A percentile compares a stretch with the other conserved stretches of the same genome.
phyloP scores from a whole-genome alignment of 139 green algal genomes.

The Auxenochlorella pyrenoidosa region DNA sequence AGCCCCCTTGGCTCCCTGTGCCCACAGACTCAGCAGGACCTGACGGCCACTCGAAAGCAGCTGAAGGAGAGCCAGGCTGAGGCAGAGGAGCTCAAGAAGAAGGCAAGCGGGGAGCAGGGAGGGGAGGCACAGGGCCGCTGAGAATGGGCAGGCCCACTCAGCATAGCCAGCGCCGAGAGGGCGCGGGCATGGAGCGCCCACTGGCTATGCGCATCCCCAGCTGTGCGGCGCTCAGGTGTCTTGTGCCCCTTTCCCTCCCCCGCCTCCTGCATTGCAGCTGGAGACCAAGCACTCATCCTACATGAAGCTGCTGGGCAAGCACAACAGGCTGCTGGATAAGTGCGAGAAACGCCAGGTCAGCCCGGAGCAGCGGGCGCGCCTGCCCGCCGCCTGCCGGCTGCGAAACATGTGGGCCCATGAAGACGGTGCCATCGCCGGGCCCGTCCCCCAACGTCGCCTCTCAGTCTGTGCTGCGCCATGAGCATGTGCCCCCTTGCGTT shows the following conservation, averaged over 20 bases:
- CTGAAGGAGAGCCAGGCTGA: neutral
- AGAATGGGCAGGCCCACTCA: too few species aligned
- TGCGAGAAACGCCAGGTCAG: neutral
- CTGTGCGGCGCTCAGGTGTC: neutral
- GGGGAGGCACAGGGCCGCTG: too few species aligned
- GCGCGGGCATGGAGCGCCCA: too few species aligned
- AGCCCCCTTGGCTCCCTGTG: too few species aligned
- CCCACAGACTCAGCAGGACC: neutral
- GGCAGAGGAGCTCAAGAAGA: neutral
- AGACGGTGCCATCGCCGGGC: neutral
- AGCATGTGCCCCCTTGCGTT: neutral
- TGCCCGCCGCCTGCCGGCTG: too few species aligned
- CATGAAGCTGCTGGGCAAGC: conserved; percentile 20
- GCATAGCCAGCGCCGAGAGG: too few species aligned
- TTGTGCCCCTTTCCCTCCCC: neutral
- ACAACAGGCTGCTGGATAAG: conserved; percentile 15
- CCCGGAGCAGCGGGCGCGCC: neutral
- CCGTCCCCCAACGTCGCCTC: too few species aligned
- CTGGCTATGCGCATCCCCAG: neutral
- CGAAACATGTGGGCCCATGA: neutral
- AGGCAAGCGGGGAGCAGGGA: neutral
- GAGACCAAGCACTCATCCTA: neutral
- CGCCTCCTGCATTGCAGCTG: neutral
- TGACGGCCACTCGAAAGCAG: neutral
- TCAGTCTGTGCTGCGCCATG: neutral